phyloP scores from a whole-genome alignment of 169 alveolate genomes.

The Eimeria sp. region DNA sequence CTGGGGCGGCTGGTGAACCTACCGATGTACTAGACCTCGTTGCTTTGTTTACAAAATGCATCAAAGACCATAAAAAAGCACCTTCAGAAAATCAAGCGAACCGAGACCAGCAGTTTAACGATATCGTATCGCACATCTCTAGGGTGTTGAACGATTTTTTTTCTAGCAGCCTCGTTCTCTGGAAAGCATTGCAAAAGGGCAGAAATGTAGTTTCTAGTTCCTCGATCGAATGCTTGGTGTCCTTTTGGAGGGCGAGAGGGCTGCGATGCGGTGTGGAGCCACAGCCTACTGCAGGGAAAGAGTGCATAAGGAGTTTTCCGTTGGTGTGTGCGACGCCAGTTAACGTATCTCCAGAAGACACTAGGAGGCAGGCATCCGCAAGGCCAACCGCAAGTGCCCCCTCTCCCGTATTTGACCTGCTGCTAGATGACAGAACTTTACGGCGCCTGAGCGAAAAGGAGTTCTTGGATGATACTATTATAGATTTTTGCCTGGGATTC shows the following conservation, averaged over 20 bases:
- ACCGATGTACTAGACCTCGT: background rate
- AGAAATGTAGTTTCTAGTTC: background rate
- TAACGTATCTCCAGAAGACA: background rate
- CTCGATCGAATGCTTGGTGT: background rate
- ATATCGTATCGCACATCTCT: background rate
- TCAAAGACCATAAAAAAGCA: background rate
- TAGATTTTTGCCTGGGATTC: conserved; percentile 80
- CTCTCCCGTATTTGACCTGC: conserved; percentile 62
- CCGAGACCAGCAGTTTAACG: background rate
- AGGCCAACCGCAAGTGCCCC: conserved; percentile 17
- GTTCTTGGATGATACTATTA: conserved; percentile 75
- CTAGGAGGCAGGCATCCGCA: background rate
- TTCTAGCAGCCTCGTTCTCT: background rate
- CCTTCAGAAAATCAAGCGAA: background rate
- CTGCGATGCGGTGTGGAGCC: background rate
- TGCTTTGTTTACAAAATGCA: conserved; percentile 2
- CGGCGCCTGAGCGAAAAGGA: conserved; percentile 76
- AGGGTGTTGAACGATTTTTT: conserved; percentile 7
- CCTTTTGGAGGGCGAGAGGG: conserved; percentile 41
- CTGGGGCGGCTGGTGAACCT: background rate
- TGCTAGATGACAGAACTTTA: conserved; percentile 60
- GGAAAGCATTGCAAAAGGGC: conserved; percentile 50
- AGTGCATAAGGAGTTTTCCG: background rate
- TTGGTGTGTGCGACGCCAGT: background rate
- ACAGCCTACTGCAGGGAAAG: background rate